Evolutionary conservation across 768 basidiomycete genomes (phyloP).

Genomic region (Collybiopsis luxurians): DNA sequence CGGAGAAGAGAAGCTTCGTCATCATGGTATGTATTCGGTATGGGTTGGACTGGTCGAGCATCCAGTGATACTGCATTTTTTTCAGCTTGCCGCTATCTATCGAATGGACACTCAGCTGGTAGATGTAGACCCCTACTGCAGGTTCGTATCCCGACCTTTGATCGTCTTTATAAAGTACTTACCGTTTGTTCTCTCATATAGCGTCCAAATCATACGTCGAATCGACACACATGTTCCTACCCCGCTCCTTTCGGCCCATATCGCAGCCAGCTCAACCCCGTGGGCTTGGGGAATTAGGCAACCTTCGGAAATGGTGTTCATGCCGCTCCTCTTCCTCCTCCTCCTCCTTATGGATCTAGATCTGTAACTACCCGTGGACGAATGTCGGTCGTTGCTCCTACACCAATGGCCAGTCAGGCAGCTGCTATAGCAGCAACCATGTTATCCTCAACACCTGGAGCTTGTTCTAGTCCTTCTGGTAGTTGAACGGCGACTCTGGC

Average conservation of each 20-base stretch:
- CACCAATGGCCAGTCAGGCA: not conserved
- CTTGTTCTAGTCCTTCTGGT: constrained; percentile 1
- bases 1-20: constrained; percentile 80
- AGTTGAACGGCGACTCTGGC: not conserved
- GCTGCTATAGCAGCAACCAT: constrained; percentile 1
- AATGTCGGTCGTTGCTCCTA: not conserved
- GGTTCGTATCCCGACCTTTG: constrained; percentile 28
- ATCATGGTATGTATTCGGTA: constrained; percentile 68
- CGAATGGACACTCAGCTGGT: constrained; percentile 84
- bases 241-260: constrained; percentile 59
- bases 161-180: not conserved
- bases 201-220: constrained; percentile 79
- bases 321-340: constrained; percentile 5
- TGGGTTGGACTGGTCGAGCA: no score
- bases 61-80: no score
- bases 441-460: not conserved
- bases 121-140: constrained; percentile 86
- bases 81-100: constrained; percentile 73
- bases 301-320: constrained; percentile 37
- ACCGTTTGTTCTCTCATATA: constrained; percentile 18
- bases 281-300: constrained; percentile 56
- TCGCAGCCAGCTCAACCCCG: constrained; percentile 26
- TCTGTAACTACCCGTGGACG: constrained; percentile 2
- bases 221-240: constrained; percentile 78
- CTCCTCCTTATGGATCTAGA: not conserved